phyloP scores from a whole-genome alignment of 768 basidiomycete species.

The Mycena vitilis region DNA sequence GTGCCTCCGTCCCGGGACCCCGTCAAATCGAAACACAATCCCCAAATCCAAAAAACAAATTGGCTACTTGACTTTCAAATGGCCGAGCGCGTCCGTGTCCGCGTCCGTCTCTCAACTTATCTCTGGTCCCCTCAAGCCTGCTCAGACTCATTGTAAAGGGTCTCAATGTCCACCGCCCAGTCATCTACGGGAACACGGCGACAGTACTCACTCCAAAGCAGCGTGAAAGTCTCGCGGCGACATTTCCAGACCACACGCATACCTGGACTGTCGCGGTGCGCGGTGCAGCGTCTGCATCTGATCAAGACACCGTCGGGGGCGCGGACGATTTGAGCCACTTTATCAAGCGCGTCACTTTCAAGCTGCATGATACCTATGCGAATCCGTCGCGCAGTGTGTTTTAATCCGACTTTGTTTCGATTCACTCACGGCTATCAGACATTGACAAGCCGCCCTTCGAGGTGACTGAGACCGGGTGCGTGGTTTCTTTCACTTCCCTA shows the following conservation, averaged over 20 bases:
- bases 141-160: constrained; percentile 62
- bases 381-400: constrained; percentile 88
- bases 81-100: constrained; percentile 79
- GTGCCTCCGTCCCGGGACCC: no score
- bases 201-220: constrained; percentile 81
- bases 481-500: no score
- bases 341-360: constrained; percentile 97
- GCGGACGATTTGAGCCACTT: constrained; percentile 92
- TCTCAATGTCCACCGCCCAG: constrained; percentile 85
- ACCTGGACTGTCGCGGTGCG: constrained; percentile 97
- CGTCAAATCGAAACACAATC: no score
- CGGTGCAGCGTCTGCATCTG: constrained; percentile 81
- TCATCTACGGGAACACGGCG: constrained; percentile 97
- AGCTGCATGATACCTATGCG: constrained; percentile 95
- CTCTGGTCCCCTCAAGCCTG: constrained; percentile 18
- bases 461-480: constrained; percentile 93
- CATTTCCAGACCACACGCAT: constrained; percentile 87
- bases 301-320: constrained; percentile 85
- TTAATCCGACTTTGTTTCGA: no score
- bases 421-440: no score
- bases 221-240: constrained; percentile 61
- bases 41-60: no score
- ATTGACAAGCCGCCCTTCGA: constrained; percentile 95
- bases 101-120: constrained; percentile 61
- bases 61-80: not conserved